Evolutionary conservation across 2,329 filamentous ascomycete genomes (phyloP).

Genomic region (Pseudogymnoascus pannorum): DNA sequence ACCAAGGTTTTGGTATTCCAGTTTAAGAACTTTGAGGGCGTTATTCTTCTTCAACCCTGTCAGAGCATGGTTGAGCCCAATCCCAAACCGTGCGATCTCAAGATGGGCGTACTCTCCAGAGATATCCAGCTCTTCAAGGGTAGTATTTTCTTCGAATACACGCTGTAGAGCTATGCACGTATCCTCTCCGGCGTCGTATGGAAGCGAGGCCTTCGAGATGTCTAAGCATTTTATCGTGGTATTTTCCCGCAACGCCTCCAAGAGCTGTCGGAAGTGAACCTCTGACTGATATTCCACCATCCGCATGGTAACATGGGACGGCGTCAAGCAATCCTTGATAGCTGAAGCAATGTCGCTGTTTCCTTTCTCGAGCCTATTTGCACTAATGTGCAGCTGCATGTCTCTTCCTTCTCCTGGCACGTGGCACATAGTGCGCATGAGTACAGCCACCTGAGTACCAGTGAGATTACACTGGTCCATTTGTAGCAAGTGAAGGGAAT

Average conservation of each 20-base stretch:
- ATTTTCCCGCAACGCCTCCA: conserved; percentile 55
- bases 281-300: conserved; percentile 52
- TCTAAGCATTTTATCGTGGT: conserved; percentile 57
- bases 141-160: conserved; percentile 61
- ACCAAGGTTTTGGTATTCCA: conserved; percentile 63
- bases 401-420: conserved; percentile 43
- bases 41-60: conserved; percentile 57
- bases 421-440: conserved; percentile 56
- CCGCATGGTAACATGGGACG: conserved; percentile 56
- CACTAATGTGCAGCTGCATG: conserved; percentile 59
- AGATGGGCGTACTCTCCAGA: conserved; percentile 64
- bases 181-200: conserved; percentile 59
- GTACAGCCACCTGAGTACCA: conserved; percentile 55
- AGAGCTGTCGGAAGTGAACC: conserved; percentile 48
- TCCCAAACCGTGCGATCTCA: conserved; percentile 62
- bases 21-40: conserved; percentile 52
- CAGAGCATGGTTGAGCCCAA: conserved; percentile 59
- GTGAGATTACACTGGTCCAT: conserved; percentile 61
- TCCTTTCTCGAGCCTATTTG: conserved; percentile 42
- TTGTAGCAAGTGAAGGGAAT: conserved; percentile 51
- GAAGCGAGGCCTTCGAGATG: conserved; percentile 62
- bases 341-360: conserved; percentile 44
- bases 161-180: conserved; percentile 56
- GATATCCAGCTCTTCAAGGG: conserved; percentile 59
- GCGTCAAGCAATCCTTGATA: conserved; percentile 45